Evolutionary conservation across 169 alveolate species (phyloP).

Genomic region (Plasmodium relictum): DNA sequence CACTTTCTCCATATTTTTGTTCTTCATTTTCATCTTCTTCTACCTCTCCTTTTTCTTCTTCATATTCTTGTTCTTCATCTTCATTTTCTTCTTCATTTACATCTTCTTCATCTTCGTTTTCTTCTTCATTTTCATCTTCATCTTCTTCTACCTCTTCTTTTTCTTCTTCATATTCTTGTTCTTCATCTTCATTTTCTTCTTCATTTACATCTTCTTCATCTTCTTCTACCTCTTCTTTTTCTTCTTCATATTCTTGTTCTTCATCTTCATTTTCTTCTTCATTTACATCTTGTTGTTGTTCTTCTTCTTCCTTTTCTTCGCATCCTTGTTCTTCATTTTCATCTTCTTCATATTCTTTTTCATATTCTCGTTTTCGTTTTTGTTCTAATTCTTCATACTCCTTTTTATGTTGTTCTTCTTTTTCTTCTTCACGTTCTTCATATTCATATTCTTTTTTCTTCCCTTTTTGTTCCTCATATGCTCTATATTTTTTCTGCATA

Average conservation of each 20-base stretch:
- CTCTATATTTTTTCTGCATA: not conserved
- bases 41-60: not conserved
- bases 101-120: too few species aligned
- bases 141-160: not conserved
- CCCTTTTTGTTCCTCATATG: not conserved
- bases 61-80: not conserved
- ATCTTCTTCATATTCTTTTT: not conserved
- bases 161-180: not conserved
- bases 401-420: not conserved
- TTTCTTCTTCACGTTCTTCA: not conserved
- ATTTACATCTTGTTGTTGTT: too few species aligned
- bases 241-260: too few species aligned
- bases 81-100: too few species aligned
- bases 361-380: not conserved
- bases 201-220: not conserved
- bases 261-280: too few species aligned
- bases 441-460: not conserved
- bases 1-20: not conserved
- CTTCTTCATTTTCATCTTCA: too few species aligned
- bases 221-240: not conserved
- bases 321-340: too few species aligned
- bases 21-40: not conserved
- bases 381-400: slow-evolving; percentile 1
- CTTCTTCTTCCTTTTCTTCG: too few species aligned
- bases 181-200: not conserved